Percentiles rank a stretch among this genome's conserved stretches.
Evolutionary conservation across 257 asterid species (phyloP).

Genomic region (Fraxinus quadrangulata): DNA sequence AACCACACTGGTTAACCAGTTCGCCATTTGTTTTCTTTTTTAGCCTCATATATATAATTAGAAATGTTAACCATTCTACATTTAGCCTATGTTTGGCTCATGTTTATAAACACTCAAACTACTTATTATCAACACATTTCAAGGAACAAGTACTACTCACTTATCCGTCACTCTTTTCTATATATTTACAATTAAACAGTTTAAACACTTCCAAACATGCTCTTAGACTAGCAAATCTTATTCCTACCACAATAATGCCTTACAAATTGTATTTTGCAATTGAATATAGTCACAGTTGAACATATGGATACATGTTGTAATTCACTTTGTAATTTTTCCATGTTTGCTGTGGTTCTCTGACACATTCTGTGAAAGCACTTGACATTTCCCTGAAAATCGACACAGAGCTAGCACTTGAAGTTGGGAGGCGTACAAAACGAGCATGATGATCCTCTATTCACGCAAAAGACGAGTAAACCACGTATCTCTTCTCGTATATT

Average conservation of each 20-base stretch:
- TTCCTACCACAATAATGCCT: too few species aligned
- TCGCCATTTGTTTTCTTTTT: neutral
- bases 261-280: neutral
- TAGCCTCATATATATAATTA: neutral
- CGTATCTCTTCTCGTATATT: neutral
- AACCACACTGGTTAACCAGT: neutral
- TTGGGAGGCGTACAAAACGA: slow-evolving; percentile 93
- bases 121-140: too few species aligned
- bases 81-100: neutral
- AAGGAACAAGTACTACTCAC: too few species aligned
- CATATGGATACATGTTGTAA: too few species aligned
- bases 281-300: neutral
- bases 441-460: slow-evolving; percentile 46
- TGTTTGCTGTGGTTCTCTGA: slow-evolving; percentile 78
- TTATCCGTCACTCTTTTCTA: too few species aligned
- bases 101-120: too few species aligned
- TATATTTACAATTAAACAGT: too few species aligned
- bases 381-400: slow-evolving; percentile 91
- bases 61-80: neutral
- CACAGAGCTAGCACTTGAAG: slow-evolving; percentile 86
- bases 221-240: too few species aligned
- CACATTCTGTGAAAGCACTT: slow-evolving; percentile 97
- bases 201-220: too few species aligned
- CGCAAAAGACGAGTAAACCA: too few species aligned
- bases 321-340: neutral